Evolutionary conservation across 108 stramenopile genomes (phyloP), one percentile per base, ranked within the genome.

Genomic region (Aurantiochytrium sp.): DNA sequence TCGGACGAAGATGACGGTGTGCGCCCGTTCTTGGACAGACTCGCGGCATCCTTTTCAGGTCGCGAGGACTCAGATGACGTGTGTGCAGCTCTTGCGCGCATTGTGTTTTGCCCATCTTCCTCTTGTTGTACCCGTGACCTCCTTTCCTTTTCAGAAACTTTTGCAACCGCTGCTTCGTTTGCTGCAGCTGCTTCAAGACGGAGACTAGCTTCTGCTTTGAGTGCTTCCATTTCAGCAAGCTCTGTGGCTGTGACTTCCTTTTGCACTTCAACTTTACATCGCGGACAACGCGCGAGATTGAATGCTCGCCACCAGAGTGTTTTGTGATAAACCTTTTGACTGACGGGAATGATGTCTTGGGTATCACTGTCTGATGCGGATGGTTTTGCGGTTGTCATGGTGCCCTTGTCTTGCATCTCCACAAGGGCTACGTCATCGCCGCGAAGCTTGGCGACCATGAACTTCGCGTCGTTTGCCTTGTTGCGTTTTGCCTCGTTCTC

Each of bases 271-370:
- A 83, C 76, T 35, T 83, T 83, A 23, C 76, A 83, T 6, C 76
- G 76, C 12, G 76, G 76, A 23, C 76, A 83, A 18, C 76, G 45
- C 28, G 76, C 76, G 51, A 83, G 51, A 12, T 47, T 83, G 23
- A 83, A 83, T 6, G 76, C 76, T 23, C 23, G 12, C 76, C 76
- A 83, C 76, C 76, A 83, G n/a, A 83, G 28, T 35, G 76, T 83
- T 12, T 83, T 35, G 6, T 12, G n/a, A 23, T 23, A 1, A 0
- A 35, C n/a, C 45, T 83, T 8, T 23, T 53, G 45, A 45, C 76
- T 83, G 25, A 83, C 76, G 28, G 25, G 0, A 18, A 83, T 53
- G 12, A 83, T 53, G 25, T 83, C 76, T 6, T 28, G 18, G 6
- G 51, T 53, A 23, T 53, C 51, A 12, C 16, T 12, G 19, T 53